A percentile compares a stretch with the other conserved stretches of the same genome.
Evolutionary conservation across 768 basidiomycete genomes (phyloP).

Genomic region (Kwoniella mangroviensis): DNA sequence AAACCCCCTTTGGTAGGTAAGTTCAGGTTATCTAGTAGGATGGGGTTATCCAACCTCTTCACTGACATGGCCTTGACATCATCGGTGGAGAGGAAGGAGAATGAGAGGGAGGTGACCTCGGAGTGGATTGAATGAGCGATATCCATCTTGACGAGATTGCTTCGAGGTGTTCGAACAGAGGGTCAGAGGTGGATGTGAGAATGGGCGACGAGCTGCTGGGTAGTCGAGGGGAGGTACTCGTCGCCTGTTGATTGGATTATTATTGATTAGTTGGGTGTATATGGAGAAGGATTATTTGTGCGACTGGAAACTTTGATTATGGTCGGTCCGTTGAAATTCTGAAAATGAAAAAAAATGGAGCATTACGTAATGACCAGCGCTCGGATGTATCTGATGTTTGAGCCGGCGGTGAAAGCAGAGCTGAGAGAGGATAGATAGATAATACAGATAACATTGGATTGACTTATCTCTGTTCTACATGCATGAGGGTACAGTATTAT

Average conservation of each 20-base stretch:
- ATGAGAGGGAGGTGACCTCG: slow-evolving; percentile 79
- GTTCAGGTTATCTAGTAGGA: slow-evolving; percentile 90
- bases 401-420: background rate
- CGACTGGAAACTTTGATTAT: background rate
- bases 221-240: slow-evolving; percentile 8
- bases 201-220: slow-evolving; percentile 23
- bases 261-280: background rate
- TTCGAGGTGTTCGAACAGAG: background rate
- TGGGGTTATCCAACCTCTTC: slow-evolving; percentile 91
- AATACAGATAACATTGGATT: no score
- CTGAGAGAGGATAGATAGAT: background rate
- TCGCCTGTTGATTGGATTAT: slow-evolving; percentile 14
- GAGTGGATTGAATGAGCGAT: slow-evolving; percentile 87
- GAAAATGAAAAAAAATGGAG: background rate
- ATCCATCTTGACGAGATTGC: slow-evolving; percentile 66
- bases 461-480: no score
- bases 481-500: no score
- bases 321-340: no score
- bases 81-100: slow-evolving; percentile 85
- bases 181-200: background rate
- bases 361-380: background rate
- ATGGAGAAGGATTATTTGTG: background rate
- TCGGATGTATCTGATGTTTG: background rate
- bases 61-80: slow-evolving; percentile 95
- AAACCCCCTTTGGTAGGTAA: slow-evolving; percentile 88